A percentile compares a stretch with the other conserved stretches of the same genome.
Evolutionary conservation across 2,329 filamentous ascomycete species (phyloP).

Genomic region (Emericellopsis cladophorae): DNA sequence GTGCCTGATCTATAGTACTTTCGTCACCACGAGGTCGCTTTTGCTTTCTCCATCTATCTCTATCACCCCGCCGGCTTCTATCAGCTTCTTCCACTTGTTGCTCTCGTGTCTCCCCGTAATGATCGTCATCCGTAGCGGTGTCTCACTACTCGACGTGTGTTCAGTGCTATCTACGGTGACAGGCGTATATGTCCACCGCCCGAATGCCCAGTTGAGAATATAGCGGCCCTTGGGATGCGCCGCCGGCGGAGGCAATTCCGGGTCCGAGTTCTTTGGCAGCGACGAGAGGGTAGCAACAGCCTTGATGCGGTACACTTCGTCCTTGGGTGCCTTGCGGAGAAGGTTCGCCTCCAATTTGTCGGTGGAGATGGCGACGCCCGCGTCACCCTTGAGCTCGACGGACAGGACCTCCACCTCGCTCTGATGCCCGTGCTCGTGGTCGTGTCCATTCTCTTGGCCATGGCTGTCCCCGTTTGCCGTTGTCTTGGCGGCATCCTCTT

Average conservation of each 20-base stretch:
- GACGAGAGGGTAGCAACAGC: conserved; percentile 40
- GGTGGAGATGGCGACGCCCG: conserved; percentile 32
- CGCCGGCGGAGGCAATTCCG: conserved; percentile 23
- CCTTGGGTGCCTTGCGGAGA: conserved; percentile 66
- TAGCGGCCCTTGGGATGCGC: conserved; percentile 39
- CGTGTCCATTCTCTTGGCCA: conserved; percentile 24
- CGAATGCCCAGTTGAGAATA: conserved; percentile 97
- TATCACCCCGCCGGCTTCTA: conserved; percentile 45
- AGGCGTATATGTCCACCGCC: conserved; percentile 80
- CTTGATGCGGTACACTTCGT: conserved; percentile 95
- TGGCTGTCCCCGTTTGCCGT: conserved; percentile 12
- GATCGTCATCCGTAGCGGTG: conserved; percentile 58
- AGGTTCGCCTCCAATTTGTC: conserved; percentile 50
- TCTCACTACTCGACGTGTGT: conserved; percentile 41
- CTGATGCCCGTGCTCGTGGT: conserved; percentile 44
- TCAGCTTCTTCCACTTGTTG: conserved; percentile 63
- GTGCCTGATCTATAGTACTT: conserved; percentile 23
- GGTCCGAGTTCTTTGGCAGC: conserved; percentile 36
- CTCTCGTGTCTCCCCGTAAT: conserved; percentile 64
- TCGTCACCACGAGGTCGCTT: conserved; percentile 38
- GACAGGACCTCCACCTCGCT: conserved; percentile 89
- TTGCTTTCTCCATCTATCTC: conserved; percentile 31
- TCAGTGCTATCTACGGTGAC: conserved; percentile 27
- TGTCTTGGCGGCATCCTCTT: conserved; percentile 17
- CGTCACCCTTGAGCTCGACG: conserved; percentile 46